Conservation (phyloP, 805 yeast species). For the Lachancea quebecensis region DNA sequence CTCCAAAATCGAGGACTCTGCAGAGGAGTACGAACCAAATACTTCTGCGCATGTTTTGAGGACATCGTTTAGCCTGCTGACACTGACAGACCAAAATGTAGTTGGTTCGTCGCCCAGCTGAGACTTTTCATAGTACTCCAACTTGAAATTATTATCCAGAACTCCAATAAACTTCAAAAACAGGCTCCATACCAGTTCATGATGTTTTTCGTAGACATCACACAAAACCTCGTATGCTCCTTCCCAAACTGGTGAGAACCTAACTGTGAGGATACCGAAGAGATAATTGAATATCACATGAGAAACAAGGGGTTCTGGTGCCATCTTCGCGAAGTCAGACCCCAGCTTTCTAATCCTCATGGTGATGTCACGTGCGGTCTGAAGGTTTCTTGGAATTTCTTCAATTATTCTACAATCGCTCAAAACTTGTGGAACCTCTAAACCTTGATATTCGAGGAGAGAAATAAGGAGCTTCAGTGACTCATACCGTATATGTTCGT, state of each 20-base stretch:
- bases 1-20: slow-evolving; percentile 34
- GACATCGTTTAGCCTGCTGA: slow-evolving; percentile 39
- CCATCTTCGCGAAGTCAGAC: slow-evolving; percentile 33
- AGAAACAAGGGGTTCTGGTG: slow-evolving; percentile 18
- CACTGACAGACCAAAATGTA: slow-evolving; percentile 38
- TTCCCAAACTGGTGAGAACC: slow-evolving; percentile 82
- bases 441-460: slow-evolving; percentile 21
- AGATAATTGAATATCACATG: slow-evolving; percentile 39
- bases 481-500: slow-evolving; percentile 42
- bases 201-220: slow-evolving; percentile 36
- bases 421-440: slow-evolving; percentile 36
- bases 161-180: slow-evolving; percentile 33
- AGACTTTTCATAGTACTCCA: slow-evolving; percentile 17
- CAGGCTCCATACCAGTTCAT: slow-evolving; percentile 49
- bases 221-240: slow-evolving; percentile 61
- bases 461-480: slow-evolving; percentile 44
- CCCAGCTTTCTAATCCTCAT: slow-evolving; percentile 59
- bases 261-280: slow-evolving; percentile 66
- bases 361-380: slow-evolving; percentile 67
- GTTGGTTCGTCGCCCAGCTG: slow-evolving; percentile 8
- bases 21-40: slow-evolving; percentile 31
- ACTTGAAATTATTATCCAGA: slow-evolving; percentile 14
- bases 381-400: slow-evolving; percentile 60
- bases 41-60: slow-evolving; percentile 26
- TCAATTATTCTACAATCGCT: slow-evolving; percentile 55